These are phyloP conservation scores for Boechera divaricarpa DNA, from an alignment of 345 rosid species.

Conservation along the genomic window DNA sequence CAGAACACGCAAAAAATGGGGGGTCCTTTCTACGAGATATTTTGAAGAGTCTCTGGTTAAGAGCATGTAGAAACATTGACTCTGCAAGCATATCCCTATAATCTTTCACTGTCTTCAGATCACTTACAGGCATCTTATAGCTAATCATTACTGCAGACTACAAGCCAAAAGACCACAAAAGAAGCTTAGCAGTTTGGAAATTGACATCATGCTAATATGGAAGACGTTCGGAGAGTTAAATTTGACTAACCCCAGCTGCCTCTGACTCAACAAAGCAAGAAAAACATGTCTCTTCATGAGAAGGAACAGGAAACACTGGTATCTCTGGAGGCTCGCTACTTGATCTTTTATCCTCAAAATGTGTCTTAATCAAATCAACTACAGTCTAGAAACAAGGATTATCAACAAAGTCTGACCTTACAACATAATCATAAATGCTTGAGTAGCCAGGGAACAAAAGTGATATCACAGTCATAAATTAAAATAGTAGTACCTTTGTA, in stretches of 20 bases:
- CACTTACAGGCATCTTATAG: conserved; percentile 74
- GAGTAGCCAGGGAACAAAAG: conserved; percentile 27
- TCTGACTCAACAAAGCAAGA: conserved; percentile 90
- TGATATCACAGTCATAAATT: conserved; percentile 1
- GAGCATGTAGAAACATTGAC: conserved; percentile 79
- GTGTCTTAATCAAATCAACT: conserved; percentile 78
- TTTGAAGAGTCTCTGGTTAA: conserved; percentile 88
- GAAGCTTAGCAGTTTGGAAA: conserved; percentile 25
- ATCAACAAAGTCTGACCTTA: conserved; percentile 24
- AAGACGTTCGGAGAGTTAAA: conserved; percentile 21
- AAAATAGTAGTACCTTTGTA: conserved; percentile 60
- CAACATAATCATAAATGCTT: conserved; percentile 17
- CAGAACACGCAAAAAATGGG: conserved; percentile 92
- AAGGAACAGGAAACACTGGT: conserved; percentile 73
- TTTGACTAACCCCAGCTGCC: conserved; percentile 83
- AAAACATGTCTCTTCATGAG: conserved; percentile 76
- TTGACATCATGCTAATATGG: conserved; percentile 3
- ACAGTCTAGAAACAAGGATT: conserved; percentile 59
- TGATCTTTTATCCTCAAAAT: conserved; percentile 66
- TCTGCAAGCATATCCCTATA: conserved; percentile 79
- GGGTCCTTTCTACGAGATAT: conserved; percentile 78
- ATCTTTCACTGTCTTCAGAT: conserved; percentile 79
- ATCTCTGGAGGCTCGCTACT: conserved; percentile 52
- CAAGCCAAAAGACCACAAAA: conserved; percentile 42
- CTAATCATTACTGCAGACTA: conserved; percentile 90